Evolutionary conservation across 1,284 basidiomycete genomes (phyloP).

Genomic region (Cutaneotrichosporon cyanovorans): DNA sequence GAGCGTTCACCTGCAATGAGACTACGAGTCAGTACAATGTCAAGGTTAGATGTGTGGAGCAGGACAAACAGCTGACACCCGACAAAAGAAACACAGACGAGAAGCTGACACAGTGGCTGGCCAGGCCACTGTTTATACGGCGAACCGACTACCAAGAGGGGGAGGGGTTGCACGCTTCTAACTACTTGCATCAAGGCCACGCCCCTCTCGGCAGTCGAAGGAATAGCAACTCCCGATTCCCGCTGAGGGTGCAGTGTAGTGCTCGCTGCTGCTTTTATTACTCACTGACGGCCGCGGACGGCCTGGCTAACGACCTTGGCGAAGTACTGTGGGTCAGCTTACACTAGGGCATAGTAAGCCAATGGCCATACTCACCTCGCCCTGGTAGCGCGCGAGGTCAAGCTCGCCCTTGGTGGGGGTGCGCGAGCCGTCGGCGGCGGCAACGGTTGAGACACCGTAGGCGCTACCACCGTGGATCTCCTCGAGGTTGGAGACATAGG

Average conservation of each 20-base stretch:
- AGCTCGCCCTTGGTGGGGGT: constrained; percentile 57
- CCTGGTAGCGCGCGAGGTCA: constrained; percentile 60
- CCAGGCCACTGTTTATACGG: background rate
- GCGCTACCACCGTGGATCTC: constrained; percentile 63
- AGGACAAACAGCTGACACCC: background rate
- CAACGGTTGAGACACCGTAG: constrained; percentile 63
- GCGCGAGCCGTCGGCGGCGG: constrained; percentile 57
- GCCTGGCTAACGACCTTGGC: constrained; percentile 37
- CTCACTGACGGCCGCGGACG: constrained; percentile 39
- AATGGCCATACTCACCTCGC: constrained; percentile 33
- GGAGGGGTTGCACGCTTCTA: background rate
- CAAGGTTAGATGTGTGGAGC: background rate
- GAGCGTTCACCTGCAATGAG: constrained; percentile 1
- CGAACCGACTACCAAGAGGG: background rate
- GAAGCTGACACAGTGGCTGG: background rate
- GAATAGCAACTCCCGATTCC: no score
- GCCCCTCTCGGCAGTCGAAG: constrained; percentile 9
- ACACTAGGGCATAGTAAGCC: background rate
- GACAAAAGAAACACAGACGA: background rate
- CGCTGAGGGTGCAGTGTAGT: no score
- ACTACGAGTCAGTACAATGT: background rate
- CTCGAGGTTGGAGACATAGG: constrained; percentile 54
- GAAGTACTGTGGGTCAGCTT: constrained; percentile 34
- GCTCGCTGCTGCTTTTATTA: background rate
- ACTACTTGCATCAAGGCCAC: background rate